A percentile compares a stretch with the other conserved stretches of the same genome.
phyloP scores from a whole-genome alignment of 331 rosid genomes.

The Quercus phellos region DNA sequence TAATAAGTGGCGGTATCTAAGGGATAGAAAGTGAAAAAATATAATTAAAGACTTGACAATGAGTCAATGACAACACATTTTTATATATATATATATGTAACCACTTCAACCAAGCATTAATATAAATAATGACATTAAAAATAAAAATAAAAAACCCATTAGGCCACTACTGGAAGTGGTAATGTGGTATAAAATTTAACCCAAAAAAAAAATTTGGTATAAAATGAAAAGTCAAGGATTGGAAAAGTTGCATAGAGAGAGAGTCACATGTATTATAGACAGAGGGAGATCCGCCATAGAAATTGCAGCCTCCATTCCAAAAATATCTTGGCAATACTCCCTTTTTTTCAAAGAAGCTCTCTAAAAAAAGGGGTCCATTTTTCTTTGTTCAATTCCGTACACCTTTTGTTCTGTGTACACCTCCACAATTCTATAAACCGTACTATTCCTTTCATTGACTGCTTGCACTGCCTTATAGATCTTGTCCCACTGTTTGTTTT shows the following conservation, averaged over 20 bases:
- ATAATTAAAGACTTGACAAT: too few relatives aligned
- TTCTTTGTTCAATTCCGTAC: not conserved
- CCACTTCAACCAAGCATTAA: too few relatives aligned
- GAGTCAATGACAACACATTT: too few relatives aligned
- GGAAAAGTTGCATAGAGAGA: not conserved
- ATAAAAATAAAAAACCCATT: too few relatives aligned
- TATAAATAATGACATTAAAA: too few relatives aligned
- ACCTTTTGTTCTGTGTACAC: not conserved
- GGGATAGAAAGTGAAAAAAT: too few relatives aligned
- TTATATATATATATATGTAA: too few relatives aligned
- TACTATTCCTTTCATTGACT: not conserved
- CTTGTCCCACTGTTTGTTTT: constrained; percentile 6
- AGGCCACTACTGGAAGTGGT: too few relatives aligned
- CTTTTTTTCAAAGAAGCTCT: too few relatives aligned
- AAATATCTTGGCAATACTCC: not conserved
- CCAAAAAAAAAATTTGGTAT: too few relatives aligned
- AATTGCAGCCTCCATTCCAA: not conserved
- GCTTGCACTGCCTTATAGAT: constrained; percentile 14
- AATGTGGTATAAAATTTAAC: too few relatives aligned
- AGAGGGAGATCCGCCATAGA: not conserved
- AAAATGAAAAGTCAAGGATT: not conserved
- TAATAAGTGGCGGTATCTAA: too few relatives aligned
- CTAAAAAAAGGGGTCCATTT: not conserved
- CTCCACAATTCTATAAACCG: not conserved
- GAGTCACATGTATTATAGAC: not conserved